Percentiles rank a stretch among this genome's conserved stretches.
Evolutionary conservation across 2,329 filamentous ascomycete genomes (phyloP).

Genomic region (Coleophoma cylindrospora): DNA sequence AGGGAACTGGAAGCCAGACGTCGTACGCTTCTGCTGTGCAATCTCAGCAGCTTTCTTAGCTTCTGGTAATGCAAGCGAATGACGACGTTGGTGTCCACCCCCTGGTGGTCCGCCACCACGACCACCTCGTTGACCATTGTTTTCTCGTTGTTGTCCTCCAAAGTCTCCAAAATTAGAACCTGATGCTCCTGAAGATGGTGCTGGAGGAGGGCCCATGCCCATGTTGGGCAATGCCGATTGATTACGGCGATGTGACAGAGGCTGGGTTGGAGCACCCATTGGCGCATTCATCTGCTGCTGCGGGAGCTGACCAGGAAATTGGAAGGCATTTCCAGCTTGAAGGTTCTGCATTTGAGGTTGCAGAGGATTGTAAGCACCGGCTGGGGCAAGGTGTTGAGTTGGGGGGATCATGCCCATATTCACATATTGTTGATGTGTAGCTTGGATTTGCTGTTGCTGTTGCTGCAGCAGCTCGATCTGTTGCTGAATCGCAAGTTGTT

Average conservation of each 20-base stretch:
- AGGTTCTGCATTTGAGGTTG: conserved; percentile 77
- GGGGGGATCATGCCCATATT: conserved; percentile 94
- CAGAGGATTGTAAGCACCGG: conserved; percentile 68
- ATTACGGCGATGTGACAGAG: conserved; percentile 89
- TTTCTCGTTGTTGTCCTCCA: conserved; percentile 58
- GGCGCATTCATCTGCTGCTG: conserved; percentile 68
- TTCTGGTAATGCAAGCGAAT: conserved; percentile 90
- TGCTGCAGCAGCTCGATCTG: conserved; percentile 97
- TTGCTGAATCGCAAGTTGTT: conserved; percentile 95
- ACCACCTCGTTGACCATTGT: conserved; percentile 64
- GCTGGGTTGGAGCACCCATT: conserved; percentile 73
- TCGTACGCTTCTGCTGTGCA: conserved; percentile 93
- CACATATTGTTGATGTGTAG: conserved; percentile 94
- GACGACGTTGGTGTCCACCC: conserved; percentile 84
- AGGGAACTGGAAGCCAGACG: conserved; percentile 92
- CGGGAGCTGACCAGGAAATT: conserved; percentile 76
- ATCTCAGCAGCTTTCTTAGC: conserved; percentile 96
- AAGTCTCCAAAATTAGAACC: conserved; percentile 76
- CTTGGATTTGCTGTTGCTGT: conserved; percentile 96
- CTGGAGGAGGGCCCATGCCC: conserved; percentile 82
- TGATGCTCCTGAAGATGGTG: conserved; percentile 82
- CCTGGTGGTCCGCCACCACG: conserved; percentile 62
- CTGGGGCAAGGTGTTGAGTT: conserved; percentile 71
- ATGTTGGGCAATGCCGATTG: conserved; percentile 94
- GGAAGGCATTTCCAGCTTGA: conserved; percentile 76